Conservation (phyloP, 768 basidiomycete species). For the Serendipita vermifera region DNA sequence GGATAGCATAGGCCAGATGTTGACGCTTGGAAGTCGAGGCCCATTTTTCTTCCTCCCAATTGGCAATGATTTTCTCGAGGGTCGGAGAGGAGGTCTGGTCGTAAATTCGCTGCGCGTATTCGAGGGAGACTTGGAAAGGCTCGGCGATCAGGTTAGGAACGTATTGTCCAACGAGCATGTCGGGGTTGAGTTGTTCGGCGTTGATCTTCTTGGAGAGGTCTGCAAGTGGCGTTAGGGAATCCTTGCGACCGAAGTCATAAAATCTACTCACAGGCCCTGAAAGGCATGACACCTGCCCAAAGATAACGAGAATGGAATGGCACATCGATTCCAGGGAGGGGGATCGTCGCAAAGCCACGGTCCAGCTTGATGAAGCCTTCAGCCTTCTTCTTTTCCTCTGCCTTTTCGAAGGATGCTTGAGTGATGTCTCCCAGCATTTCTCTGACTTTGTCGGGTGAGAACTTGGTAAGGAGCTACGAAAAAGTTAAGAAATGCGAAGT, state of each 20-base stretch:
- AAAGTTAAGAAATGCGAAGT: slow-evolving; percentile 12
- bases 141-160: slow-evolving; percentile 92
- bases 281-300: slow-evolving; percentile 96
- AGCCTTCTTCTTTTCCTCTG: slow-evolving; percentile 60
- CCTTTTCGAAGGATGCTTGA: slow-evolving; percentile 61
- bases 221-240: slow-evolving; percentile 21
- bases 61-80: slow-evolving; percentile 85
- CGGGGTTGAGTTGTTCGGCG: slow-evolving; percentile 77
- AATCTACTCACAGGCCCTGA: slow-evolving; percentile 75
- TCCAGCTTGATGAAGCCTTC: slow-evolving; percentile 90
- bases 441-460: slow-evolving; percentile 84
- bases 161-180: slow-evolving; percentile 88
- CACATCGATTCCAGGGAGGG: slow-evolving; percentile 92
- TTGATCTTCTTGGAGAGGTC: slow-evolving; percentile 98
- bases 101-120: slow-evolving; percentile 90
- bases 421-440: slow-evolving; percentile 92
- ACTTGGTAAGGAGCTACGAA: slow-evolving; percentile 67
- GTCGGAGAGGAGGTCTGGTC: slow-evolving; percentile 93
- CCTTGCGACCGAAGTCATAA: not conserved
- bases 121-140: slow-evolving; percentile 69
- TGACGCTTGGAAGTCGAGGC: slow-evolving; percentile 68
- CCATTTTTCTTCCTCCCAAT: slow-evolving; percentile 91
- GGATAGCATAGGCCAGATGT: slow-evolving; percentile 87
- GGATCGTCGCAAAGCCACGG: slow-evolving; percentile 92
- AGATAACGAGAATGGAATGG: slow-evolving; percentile 99